Conservation (phyloP, 805 yeast genomes). For the Candida alai region DNA sequence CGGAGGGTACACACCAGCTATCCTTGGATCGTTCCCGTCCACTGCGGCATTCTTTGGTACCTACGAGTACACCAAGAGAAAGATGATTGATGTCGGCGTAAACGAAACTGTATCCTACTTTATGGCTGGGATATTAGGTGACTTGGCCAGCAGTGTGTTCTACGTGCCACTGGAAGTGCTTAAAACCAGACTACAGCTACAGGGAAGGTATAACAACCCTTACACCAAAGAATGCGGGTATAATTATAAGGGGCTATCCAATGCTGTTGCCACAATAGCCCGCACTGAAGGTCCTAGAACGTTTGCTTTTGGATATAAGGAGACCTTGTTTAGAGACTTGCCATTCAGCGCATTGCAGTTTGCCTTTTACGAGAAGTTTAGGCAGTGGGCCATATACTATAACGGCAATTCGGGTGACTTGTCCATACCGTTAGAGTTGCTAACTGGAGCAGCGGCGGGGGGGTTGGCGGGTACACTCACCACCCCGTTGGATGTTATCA, state of each 20-base stretch:
- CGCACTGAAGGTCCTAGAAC: conserved; percentile 71
- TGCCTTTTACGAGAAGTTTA: conserved; percentile 87
- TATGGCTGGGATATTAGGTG: conserved; percentile 90
- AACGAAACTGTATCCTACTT: conserved; percentile 82
- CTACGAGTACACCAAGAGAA: conserved; percentile 77
- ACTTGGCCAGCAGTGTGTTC: conserved; percentile 78
- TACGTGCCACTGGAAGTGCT: conserved; percentile 96
- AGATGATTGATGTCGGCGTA: conserved; percentile 56
- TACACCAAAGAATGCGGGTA: conserved; percentile 72
- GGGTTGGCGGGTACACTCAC: conserved; percentile 87
- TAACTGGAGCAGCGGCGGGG: conserved; percentile 95
- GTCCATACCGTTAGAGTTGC: conserved; percentile 58
- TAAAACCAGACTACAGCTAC: conserved; percentile 89
- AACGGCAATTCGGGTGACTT: conserved; percentile 38
- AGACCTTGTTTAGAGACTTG: conserved; percentile 85
- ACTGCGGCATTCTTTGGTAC: conserved; percentile 93
- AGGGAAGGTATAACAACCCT: conserved; percentile 81
- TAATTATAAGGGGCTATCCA: conserved; percentile 69
- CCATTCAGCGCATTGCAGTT: conserved; percentile 96
- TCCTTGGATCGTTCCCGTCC: conserved; percentile 89
- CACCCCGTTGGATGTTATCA: conserved; percentile 88
- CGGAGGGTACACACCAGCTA: conserved; percentile 90
- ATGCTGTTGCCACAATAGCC: conserved; percentile 66
- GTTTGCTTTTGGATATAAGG: conserved; percentile 87
- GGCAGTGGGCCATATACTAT: conserved; percentile 53